A percentile compares a stretch with the other conserved stretches of the same genome.
phyloP scores from a whole-genome alignment of 2,329 filamentous ascomycete genomes.

The Apiospora marii region DNA sequence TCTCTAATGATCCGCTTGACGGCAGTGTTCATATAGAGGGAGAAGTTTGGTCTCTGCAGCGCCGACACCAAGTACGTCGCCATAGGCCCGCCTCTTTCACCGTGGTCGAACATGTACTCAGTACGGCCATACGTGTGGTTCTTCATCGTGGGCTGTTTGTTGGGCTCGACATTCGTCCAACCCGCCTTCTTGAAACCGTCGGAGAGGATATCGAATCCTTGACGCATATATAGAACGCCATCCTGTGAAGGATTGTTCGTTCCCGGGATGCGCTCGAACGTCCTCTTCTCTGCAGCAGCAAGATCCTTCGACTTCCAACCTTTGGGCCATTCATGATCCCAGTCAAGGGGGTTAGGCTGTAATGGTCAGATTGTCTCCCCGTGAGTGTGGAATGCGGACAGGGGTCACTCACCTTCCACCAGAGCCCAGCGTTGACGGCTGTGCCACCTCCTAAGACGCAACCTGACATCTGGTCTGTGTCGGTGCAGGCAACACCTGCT shows the following conservation, averaged over 20 bases:
- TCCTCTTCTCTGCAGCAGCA: slow-evolving; percentile 62
- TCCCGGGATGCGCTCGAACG: slow-evolving; percentile 75
- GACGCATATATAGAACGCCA: slow-evolving; percentile 70
- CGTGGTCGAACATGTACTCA: slow-evolving; percentile 72
- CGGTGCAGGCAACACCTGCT: slow-evolving; percentile 69
- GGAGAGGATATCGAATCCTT: slow-evolving; percentile 70
- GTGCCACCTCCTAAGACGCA: slow-evolving; percentile 75
- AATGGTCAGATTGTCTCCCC: background rate
- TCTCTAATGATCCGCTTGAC: slow-evolving; percentile 70
- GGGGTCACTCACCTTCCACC: slow-evolving; percentile 55
- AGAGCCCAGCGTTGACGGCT: slow-evolving; percentile 73
- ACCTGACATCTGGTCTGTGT: slow-evolving; percentile 77
- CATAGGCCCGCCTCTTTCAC: slow-evolving; percentile 74
- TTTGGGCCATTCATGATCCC: slow-evolving; percentile 74
- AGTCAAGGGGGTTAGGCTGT: slow-evolving; percentile 68
- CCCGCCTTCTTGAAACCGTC: slow-evolving; percentile 65
- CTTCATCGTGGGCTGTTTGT: slow-evolving; percentile 68
- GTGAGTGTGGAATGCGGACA: background rate
- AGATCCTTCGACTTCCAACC: slow-evolving; percentile 76
- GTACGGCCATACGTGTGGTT: slow-evolving; percentile 70
- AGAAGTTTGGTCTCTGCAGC: slow-evolving; percentile 67
- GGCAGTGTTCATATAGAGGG: slow-evolving; percentile 70
- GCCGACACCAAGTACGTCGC: slow-evolving; percentile 75
- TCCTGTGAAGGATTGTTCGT: slow-evolving; percentile 72
- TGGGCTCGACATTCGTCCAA: slow-evolving; percentile 70